Percentiles rank a stretch among this genome's conserved stretches.
Conservation (phyloP, 352 stramenopile genomes). For the Globisporangium irregulare region DNA sequence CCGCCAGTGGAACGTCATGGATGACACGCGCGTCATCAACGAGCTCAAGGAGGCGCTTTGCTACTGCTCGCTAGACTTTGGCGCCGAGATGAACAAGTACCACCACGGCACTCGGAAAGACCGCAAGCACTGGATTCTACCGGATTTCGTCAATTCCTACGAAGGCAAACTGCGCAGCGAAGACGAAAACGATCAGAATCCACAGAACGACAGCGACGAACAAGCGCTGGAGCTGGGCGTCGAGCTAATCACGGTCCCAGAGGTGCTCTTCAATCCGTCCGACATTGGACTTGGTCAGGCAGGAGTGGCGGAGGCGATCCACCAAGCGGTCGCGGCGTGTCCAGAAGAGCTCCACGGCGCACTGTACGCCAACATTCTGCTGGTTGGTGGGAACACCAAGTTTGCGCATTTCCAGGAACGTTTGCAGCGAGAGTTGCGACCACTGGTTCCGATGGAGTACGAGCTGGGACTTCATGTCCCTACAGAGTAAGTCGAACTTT, state of each 20-base stretch:
- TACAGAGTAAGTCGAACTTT: conserved; percentile 42
- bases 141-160: conserved; percentile 78
- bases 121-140: conserved; percentile 74
- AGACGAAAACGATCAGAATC: conserved; percentile 11
- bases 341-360: conserved; percentile 61
- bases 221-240: conserved; percentile 84
- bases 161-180: conserved; percentile 33
- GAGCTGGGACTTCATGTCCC: conserved; percentile 36
- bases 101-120: conserved; percentile 19
- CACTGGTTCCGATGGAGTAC: conserved; percentile 53
- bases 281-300: conserved; percentile 89
- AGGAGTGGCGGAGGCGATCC: conserved; percentile 82
- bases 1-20: conserved; percentile 96
- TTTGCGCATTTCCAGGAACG: conserved; percentile 80
- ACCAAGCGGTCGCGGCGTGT: conserved; percentile 81
- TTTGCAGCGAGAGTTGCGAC: conserved; percentile 59
- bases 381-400: conserved; percentile 88
- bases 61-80: conserved; percentile 88
- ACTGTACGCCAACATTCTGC: conserved; percentile 84
- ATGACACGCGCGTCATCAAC: conserved; percentile 73
- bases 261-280: conserved; percentile 91
- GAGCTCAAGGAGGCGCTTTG: conserved; percentile 89
- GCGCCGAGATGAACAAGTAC: conserved; percentile 68
- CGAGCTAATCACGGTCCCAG: conserved; percentile 86
- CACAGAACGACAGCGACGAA: conserved; percentile 22